A percentile compares a stretch with the other conserved stretches of the same genome.
These are phyloP conservation scores for Verbena officinalis DNA, from an alignment of 257 asterid species.

Conservation along the genomic window DNA sequence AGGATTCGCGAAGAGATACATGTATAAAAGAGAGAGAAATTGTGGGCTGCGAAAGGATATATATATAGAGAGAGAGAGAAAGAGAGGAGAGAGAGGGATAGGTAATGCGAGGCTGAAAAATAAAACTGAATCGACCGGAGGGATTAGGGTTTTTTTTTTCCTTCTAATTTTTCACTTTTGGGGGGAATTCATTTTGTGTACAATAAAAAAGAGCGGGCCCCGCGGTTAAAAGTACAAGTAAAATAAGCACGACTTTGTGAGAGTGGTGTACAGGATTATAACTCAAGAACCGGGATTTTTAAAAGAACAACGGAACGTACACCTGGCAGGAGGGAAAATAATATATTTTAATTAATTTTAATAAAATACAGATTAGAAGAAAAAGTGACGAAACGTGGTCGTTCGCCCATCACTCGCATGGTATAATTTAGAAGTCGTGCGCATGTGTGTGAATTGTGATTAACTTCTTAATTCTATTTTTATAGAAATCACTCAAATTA, in stretches of 20 bases:
- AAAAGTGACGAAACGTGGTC: too few species aligned
- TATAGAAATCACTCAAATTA: too few species aligned
- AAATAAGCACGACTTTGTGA: not conserved
- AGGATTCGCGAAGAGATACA: conserved; percentile 5
- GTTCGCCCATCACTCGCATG: too few species aligned
- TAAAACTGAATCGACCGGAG: conserved; percentile 28
- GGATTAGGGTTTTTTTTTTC: conserved; percentile 32
- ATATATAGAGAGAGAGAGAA: conserved; percentile 16
- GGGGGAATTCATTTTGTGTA: not conserved
- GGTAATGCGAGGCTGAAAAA: conserved; percentile 35
- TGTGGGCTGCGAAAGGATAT: not conserved
- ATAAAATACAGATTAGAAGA: too few species aligned
- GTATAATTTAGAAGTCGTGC: too few species aligned
- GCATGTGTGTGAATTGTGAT: too few species aligned
- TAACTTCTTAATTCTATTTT: too few species aligned
- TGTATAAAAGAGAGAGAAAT: not conserved
- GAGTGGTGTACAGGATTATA: not conserved
- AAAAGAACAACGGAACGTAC: not conserved
- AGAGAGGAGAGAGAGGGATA: conserved; percentile 24
- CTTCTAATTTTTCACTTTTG: not conserved
- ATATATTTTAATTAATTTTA: not conserved
- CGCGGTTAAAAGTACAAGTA: not conserved
- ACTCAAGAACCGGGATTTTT: conserved; percentile 2
- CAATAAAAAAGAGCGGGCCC: not conserved
- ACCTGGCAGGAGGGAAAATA: not conserved